Conservation (phyloP, 441 rosid species). For the Pelargonium hybrid region DNA sequence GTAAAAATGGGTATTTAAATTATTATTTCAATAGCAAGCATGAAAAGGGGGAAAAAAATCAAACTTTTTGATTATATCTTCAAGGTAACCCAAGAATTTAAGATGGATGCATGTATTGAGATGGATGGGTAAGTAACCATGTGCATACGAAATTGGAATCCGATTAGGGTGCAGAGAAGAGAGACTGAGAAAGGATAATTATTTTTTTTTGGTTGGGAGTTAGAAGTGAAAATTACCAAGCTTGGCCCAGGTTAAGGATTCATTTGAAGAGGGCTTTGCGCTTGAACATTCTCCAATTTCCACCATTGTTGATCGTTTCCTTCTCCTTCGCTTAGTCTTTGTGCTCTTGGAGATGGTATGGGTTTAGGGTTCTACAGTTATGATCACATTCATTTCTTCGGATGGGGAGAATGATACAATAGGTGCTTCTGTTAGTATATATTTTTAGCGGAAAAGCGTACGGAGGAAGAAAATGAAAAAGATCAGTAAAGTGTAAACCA, state of each 20-base stretch:
- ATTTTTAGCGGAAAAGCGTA: background rate
- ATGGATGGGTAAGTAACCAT: background rate
- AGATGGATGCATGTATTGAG: background rate
- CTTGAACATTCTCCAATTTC: slow-evolving; percentile 47
- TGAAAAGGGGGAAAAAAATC: too few species aligned
- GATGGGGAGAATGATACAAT: too few species aligned
- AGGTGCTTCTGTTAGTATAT: too few species aligned
- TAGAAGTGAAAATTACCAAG: slow-evolving; percentile 33
- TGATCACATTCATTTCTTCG: too few species aligned
- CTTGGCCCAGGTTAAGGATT: slow-evolving; percentile 49
- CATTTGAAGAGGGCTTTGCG: slow-evolving; percentile 22
- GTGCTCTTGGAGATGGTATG: background rate
- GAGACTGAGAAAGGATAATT: background rate
- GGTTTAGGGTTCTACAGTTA: slow-evolving; percentile 1
- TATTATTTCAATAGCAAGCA: too few species aligned
- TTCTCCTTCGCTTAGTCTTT: background rate
- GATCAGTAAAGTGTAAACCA: too few species aligned
- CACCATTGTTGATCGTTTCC: slow-evolving; percentile 14
- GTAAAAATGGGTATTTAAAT: too few species aligned
- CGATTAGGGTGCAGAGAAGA: background rate
- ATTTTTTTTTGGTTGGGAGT: background rate
- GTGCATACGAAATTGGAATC: background rate
- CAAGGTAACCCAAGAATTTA: background rate
- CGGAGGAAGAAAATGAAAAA: too few species aligned
- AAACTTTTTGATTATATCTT: too few species aligned